Evolutionary conservation across 352 stramenopile genomes (phyloP).

Genomic region (Aphanomyces invadans): DNA sequence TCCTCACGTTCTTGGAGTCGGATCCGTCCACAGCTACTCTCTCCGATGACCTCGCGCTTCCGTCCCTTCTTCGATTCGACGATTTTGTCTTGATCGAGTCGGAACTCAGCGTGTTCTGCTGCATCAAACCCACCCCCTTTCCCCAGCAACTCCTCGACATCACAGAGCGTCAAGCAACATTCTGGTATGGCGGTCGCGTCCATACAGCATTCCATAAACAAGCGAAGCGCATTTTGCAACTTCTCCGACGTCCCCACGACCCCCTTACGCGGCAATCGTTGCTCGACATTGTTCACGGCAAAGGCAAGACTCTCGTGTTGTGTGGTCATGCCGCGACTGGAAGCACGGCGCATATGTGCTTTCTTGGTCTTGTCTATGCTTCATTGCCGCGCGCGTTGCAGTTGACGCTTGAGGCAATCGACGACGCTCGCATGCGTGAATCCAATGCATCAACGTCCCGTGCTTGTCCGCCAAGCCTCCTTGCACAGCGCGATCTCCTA

Average conservation of each 20-base stretch:
- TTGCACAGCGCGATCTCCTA: neutral
- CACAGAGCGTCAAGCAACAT: conserved; percentile 54
- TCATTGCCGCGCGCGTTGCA: conserved; percentile 42
- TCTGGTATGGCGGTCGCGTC: conserved; percentile 65
- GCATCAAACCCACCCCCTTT: conserved; percentile 48
- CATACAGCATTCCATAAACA: conserved; percentile 73
- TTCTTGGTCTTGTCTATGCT: conserved; percentile 71
- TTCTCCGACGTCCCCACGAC: conserved; percentile 6
- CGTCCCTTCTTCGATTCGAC: conserved; percentile 33
- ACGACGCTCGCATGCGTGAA: conserved; percentile 45
- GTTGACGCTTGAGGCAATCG: conserved; percentile 48
- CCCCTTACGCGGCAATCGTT: conserved; percentile 29
- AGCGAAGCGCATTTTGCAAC: conserved; percentile 36
- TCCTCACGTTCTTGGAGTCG: conserved; percentile 30
- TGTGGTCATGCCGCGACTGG: conserved; percentile 78
- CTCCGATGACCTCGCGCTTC: conserved; percentile 42
- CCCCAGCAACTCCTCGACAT: conserved; percentile 61
- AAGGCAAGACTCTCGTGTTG: conserved; percentile 58
- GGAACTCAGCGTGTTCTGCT: conserved; percentile 50
- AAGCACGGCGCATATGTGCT: conserved; percentile 69
- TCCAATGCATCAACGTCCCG: conserved; percentile 14
- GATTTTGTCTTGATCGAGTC: conserved; percentile 64
- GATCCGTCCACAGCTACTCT: conserved; percentile 62
- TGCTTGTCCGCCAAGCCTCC: neutral
- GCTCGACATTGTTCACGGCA: conserved; percentile 37